Conservation (phyloP, 2,329 filamentous ascomycete species). For the Ophiostoma perfectum region DNA sequence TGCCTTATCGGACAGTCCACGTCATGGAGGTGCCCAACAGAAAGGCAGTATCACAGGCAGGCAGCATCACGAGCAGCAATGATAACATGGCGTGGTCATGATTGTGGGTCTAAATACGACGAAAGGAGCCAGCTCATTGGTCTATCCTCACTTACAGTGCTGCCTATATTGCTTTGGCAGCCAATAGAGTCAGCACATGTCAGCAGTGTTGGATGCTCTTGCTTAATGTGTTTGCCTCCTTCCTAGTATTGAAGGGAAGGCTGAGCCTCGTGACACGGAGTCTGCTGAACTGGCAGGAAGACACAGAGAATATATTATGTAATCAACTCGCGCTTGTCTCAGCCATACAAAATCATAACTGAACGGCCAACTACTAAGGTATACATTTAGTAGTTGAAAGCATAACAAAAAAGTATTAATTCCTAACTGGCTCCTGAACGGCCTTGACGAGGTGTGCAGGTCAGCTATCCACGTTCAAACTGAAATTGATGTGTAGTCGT, state of each 20-base stretch:
- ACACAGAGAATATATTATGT: not conserved
- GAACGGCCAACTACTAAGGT: too few species aligned
- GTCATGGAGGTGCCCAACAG: not conserved
- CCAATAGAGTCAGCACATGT: conserved; percentile 3
- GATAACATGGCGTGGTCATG: not conserved
- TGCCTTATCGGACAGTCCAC: not conserved
- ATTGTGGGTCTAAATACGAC: not conserved
- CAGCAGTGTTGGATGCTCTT: not conserved
- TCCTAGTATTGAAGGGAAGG: not conserved
- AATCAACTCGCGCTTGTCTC: not conserved
- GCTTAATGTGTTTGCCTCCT: not conserved
- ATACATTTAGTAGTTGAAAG: too few species aligned
- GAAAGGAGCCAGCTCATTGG: not conserved
- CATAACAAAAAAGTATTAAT: too few species aligned
- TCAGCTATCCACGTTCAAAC: too few species aligned
- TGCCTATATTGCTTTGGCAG: not conserved
- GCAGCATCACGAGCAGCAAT: conserved; percentile 7
- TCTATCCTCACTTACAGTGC: not conserved
- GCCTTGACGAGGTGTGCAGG: too few species aligned
- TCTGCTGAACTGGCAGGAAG: not conserved
- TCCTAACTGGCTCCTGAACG: too few species aligned
- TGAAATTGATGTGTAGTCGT: too few species aligned
- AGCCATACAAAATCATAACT: too few species aligned
- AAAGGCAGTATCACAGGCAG: not conserved
- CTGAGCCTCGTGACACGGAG: not conserved